Evolutionary conservation across 2,329 filamentous ascomycete genomes (phyloP), one percentile per base, ranked within the genome.

Genomic region (Monosporascus sp.): DNA sequence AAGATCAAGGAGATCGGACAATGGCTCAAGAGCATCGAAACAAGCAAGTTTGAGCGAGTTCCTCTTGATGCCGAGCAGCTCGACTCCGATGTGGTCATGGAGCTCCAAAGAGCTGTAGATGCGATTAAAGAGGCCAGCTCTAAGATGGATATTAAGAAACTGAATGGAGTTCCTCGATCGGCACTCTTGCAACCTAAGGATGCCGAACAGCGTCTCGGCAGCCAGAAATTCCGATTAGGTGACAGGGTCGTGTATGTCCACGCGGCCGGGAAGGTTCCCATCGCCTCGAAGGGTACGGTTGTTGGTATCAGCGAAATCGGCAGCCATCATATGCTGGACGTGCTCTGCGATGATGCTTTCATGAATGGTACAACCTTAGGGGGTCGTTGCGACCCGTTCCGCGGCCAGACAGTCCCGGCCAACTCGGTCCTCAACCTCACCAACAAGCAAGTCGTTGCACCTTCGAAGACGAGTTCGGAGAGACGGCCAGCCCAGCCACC

Each of bases 331-430:
- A 79, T 97, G 54, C 78, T 99, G 38, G 94, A 99, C 68, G 83
- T 97, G 53, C 86, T 99, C 7, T 99, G 96, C 72, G 95, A 99
- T 68, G 83, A 84, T 14, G 88, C 90, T 0, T 99, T 99, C 72
- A 97, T 99, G 92, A 96, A 91, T 66, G 94, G 94, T 57, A 97
- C 92, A 2, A 94, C 89, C 0, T 80, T 99, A 17, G 89, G 90
- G 54, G 91, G 92, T 53, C 87, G 94, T 54, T 96, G 93, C 67
- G 90, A 91, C 25, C 86, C 90, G 38, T 99, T 99, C 83, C 85
- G 93, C 37, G 94, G 94, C 50, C 92, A 94, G 68, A 97, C 94
- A 0, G 91, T 99, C 4, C 84, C 90, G 2, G 83, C 87, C 7
- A 88, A 88, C n/a, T 88, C 89, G 1, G 91, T 97, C 2, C 80